Conservation (phyloP, 768 basidiomycete species). For the Calocera cornea region DNA sequence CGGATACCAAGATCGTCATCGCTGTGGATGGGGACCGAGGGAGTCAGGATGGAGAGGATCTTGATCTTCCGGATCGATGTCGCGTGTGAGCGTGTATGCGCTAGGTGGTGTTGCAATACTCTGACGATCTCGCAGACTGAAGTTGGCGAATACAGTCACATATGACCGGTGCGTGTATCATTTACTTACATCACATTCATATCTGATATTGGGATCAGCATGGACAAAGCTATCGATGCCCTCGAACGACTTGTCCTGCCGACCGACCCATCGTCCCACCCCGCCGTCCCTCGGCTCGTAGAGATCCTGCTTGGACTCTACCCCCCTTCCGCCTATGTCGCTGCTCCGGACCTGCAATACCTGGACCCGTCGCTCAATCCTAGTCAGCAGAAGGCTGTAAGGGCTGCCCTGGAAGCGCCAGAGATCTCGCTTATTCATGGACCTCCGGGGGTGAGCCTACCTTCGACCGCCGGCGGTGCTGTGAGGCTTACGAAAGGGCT, state of each 20-base stretch:
- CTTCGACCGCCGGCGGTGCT: not conserved
- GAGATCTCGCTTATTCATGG: conserved; percentile 92
- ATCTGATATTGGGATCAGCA: conserved; percentile 38
- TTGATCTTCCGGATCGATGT: conserved; percentile 75
- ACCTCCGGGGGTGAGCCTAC: conserved; percentile 59
- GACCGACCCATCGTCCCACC: conserved; percentile 21
- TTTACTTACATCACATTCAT: not conserved
- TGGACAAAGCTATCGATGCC: conserved; percentile 69
- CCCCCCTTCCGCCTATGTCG: conserved; percentile 30
- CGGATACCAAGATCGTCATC: conserved; percentile 67
- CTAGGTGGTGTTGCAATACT: not conserved
- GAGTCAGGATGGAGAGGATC: conserved; percentile 40
- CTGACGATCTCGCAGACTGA: conserved; percentile 32
- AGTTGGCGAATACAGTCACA: conserved; percentile 84
- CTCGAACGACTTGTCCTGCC: conserved; percentile 37
- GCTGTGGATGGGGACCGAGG: conserved; percentile 40
- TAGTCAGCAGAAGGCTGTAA: conserved; percentile 73
- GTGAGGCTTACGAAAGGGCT: not conserved
- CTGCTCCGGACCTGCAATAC: conserved; percentile 36
- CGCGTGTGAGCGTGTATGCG: conserved; percentile 32
- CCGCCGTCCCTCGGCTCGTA: conserved; percentile 36
- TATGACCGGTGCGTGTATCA: conserved; percentile 55
- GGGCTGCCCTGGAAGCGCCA: conserved; percentile 62
- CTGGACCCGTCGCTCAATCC: conserved; percentile 66
- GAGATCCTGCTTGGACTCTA: conserved; percentile 60